These are phyloP conservation scores for Mrakia gelida DNA, from an alignment of 768 basidiomycete genomes.

Conservation along the genomic window DNA sequence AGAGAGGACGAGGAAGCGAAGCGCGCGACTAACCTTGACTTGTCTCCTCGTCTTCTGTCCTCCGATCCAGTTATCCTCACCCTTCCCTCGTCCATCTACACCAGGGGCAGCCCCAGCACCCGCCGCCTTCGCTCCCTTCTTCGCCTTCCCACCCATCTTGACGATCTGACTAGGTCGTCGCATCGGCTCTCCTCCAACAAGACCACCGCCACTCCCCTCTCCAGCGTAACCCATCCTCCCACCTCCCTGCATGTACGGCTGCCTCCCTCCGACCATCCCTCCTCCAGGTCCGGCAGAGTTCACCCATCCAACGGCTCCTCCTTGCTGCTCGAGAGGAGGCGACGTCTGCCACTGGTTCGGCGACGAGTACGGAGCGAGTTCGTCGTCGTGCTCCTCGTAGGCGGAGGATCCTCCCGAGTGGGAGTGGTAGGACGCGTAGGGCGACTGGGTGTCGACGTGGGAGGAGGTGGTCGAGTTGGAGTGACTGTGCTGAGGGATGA, in stretches of 20 bases:
- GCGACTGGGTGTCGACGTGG: neutral
- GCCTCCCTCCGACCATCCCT: neutral
- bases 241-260: neutral
- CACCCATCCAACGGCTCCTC: conserved; percentile 1
- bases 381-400: neutral
- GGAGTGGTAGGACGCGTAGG: conserved; percentile 13
- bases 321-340: neutral
- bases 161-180: neutral
- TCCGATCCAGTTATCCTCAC: conserved; percentile 9
- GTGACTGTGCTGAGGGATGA: neutral
- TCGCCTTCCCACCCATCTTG: neutral
- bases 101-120: neutral
- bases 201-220: no score
- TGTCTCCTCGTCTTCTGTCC: conserved; percentile 15
- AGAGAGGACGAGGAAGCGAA: neutral
- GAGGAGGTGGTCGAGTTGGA: neutral
- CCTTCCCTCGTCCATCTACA: conserved; percentile 7
- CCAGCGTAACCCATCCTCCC: conserved; percentile 1
- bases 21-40: conserved; percentile 5
- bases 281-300: neutral
- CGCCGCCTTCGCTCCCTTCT: neutral
- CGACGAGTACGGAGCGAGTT: neutral
- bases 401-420: neutral
- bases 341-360: neutral
- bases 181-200: neutral